These are phyloP conservation scores for Byssochlamys sp. DNA, from an alignment of 2,329 filamentous ascomycete genomes.

Conservation along the genomic window DNA sequence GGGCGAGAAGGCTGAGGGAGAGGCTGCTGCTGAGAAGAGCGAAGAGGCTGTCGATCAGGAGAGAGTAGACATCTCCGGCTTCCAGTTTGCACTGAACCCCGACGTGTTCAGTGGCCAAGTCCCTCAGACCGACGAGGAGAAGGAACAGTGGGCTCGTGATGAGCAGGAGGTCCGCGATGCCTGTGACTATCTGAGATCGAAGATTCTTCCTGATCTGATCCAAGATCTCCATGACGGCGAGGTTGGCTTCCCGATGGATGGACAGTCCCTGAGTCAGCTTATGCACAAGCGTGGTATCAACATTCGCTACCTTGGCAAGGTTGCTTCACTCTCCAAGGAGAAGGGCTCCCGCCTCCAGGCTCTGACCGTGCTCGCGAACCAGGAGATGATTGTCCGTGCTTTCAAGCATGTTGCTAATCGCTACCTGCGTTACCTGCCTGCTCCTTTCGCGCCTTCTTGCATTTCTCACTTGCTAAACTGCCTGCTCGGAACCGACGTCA, in stretches of 20 bases:
- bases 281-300: constrained; percentile 97
- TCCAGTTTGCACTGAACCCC: constrained; percentile 81
- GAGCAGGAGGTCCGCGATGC: constrained; percentile 80
- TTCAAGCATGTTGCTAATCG: constrained; percentile 86
- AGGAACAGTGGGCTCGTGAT: constrained; percentile 69
- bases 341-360: constrained; percentile 65
- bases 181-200: constrained; percentile 65
- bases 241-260: constrained; percentile 96
- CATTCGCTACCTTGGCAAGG: constrained; percentile 81
- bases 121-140: constrained; percentile 83
- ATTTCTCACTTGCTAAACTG: constrained; percentile 88
- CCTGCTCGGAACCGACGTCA: constrained; percentile 67
- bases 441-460: constrained; percentile 69
- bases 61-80: constrained; percentile 75
- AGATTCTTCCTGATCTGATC: constrained; percentile 74
- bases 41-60: constrained; percentile 44
- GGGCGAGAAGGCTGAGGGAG: constrained; percentile 28
- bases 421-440: constrained; percentile 69
- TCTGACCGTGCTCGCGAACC: constrained; percentile 64
- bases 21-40: constrained; percentile 30
- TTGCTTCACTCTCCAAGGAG: constrained; percentile 60
- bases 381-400: constrained; percentile 88
- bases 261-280: constrained; percentile 75
- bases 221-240: constrained; percentile 84
- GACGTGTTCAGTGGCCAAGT: constrained; percentile 89